These are phyloP conservation scores for Alternaria burnsii DNA, from an alignment of 2,329 filamentous ascomycete species.

Conservation along the genomic window DNA sequence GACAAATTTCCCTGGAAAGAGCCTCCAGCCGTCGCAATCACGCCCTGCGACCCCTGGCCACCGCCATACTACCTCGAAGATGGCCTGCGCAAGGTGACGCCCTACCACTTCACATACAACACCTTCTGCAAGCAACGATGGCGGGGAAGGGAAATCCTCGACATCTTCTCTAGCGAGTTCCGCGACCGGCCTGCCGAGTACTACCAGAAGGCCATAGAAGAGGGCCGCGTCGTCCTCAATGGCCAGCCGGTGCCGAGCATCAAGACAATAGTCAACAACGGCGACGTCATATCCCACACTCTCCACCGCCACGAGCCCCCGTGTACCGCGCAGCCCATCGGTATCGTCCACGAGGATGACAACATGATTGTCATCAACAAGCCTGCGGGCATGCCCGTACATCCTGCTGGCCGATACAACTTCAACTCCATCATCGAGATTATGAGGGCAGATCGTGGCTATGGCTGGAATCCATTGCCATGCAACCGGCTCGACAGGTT, in stretches of 20 bases:
- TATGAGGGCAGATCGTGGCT: constrained; percentile 76
- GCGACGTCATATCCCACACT: constrained; percentile 90
- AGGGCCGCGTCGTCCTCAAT: constrained; percentile 81
- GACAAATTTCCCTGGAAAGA: constrained; percentile 52
- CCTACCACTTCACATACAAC: constrained; percentile 94
- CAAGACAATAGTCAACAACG: constrained; percentile 80
- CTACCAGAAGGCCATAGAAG: constrained; percentile 81
- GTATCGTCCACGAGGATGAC: constrained; percentile 88
- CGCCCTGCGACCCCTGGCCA: constrained; percentile 63
- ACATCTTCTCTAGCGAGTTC: constrained; percentile 92
- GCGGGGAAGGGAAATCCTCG: constrained; percentile 80
- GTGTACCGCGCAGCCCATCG: constrained; percentile 80
- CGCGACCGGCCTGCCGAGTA: constrained; percentile 86
- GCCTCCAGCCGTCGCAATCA: constrained; percentile 60
- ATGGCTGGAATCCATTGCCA: constrained; percentile 69
- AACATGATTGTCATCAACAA: constrained; percentile 98
- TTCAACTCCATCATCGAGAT: constrained; percentile 96
- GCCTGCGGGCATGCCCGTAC: constrained; percentile 91
- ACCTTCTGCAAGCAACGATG: constrained; percentile 94
- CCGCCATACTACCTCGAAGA: constrained; percentile 84
- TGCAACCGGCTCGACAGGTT: constrained; percentile 94
- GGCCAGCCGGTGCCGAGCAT: constrained; percentile 72
- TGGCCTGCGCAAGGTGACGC: constrained; percentile 81
- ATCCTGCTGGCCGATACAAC: constrained; percentile 93
- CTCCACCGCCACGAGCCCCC: constrained; percentile 96